Evolutionary conservation across 192 early-diverging fungal species (phyloP).

Genomic region (Backusella mclennaniae): DNA sequence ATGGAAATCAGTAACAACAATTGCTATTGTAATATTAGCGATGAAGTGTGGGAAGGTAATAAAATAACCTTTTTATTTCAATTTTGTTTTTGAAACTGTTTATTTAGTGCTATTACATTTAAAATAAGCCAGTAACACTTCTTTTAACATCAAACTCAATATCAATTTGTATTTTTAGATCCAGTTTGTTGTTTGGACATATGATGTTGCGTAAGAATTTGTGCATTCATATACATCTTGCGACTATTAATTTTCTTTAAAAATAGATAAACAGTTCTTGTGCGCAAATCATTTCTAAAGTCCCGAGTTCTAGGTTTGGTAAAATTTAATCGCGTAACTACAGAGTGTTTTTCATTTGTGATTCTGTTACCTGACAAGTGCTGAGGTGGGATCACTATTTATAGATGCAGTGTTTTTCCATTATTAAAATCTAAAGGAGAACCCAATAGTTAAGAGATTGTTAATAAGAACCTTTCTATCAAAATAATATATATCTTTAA

Average conservation of each 20-base stretch:
- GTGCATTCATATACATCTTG: too few relatives aligned
- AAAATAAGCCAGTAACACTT: too few relatives aligned
- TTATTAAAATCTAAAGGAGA: background rate
- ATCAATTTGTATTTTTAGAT: background rate
- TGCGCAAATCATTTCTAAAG: background rate
- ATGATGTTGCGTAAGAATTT: background rate
- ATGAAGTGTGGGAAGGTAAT: background rate
- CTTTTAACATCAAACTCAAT: background rate
- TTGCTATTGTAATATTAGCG: background rate
- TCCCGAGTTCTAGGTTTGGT: background rate
- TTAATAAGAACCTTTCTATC: background rate
- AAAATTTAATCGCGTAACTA: background rate
- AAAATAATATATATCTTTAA: background rate
- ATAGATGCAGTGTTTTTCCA: background rate
- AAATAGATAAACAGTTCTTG: background rate
- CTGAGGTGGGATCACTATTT: background rate
- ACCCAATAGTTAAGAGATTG: background rate
- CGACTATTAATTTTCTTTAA: background rate
- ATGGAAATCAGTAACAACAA: background rate
- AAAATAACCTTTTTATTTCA: background rate
- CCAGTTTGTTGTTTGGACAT: too few relatives aligned
- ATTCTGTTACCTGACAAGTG: background rate
- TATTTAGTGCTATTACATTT: background rate
- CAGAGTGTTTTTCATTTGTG: background rate
- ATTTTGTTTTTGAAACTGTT: background rate